Base-by-base conservation (phyloP, 257 asterid genomes). In the Solanum appendiculatum region DNA sequence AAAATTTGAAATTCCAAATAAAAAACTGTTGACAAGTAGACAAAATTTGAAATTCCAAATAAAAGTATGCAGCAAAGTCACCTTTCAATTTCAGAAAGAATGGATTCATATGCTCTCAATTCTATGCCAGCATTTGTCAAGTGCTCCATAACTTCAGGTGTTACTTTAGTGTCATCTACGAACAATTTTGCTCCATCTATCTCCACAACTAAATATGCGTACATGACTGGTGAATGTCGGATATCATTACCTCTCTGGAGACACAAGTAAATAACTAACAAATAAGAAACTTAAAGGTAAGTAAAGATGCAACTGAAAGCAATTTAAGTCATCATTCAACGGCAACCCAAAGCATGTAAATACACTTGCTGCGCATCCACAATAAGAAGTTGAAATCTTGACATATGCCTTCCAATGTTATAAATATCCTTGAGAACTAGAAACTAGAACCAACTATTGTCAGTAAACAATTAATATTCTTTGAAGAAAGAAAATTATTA, bases 221-320 rank as follows among this genome's bases (percentile, higher is more conserved):
- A 97, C 96, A 93, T 93, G 91, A 97, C 99, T 13, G 98, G 99
- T 34, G 99, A 94, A 92, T 94, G 97, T 39, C 94, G 97, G 86
- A 97, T 86, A 85, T 97, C 99, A 54, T 91, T 90, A 63, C 99
- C 99, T 90, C 99, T 95, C 99, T 97, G 93, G 85, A 84, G 88
- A 88, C 60, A 88, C 86, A 86, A 87, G 54, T 18, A n/a, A 78
- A 58, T 9, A 27, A 60, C 40, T 51, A 25, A 36, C 27, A 27
- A 58, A 83, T 87, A 73, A 88, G 36, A 63, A 73, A 42, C 72
- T 63, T 20, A 78, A 37, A 83, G 48, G 86, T 86, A 73, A 88
- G 84, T 88, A 69, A 70, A 70, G 27, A 66, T 13, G 77, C 85
- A 83, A 56, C 60, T 69, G 63, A 63, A 86, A 46, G 86, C 25